Evolutionary conservation across 2,329 filamentous ascomycete species (phyloP).

Genomic region (Thermomyces lanuginosus): DNA sequence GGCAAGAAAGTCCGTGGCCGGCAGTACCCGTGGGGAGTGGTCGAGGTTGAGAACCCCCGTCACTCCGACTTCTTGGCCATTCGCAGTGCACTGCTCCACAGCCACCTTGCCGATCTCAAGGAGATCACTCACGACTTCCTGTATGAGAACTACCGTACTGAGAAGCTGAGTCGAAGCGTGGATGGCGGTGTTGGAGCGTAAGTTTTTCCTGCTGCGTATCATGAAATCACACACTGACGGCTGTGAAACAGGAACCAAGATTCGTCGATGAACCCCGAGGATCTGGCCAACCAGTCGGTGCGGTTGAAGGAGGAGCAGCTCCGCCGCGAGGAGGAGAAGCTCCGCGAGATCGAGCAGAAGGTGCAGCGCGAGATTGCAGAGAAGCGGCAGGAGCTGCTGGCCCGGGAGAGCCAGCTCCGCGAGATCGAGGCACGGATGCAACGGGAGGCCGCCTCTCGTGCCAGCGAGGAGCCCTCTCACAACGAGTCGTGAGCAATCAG

Average conservation of each 20-base stretch:
- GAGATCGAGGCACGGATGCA: slow-evolving; percentile 98
- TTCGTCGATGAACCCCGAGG: slow-evolving; percentile 93
- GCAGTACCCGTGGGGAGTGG: slow-evolving; percentile 97
- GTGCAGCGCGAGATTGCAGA: slow-evolving; percentile 99
- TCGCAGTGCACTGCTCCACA: slow-evolving; percentile 88
- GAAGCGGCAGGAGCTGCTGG: slow-evolving; percentile 95
- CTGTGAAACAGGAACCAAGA: slow-evolving; percentile 38
- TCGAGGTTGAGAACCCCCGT: slow-evolving; percentile 97
- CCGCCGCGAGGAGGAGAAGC: slow-evolving; percentile 97
- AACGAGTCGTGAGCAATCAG: too few species aligned
- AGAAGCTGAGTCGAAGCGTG: slow-evolving; percentile 99
- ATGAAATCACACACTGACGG: slow-evolving; percentile 11
- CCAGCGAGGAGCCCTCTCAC: slow-evolving; percentile 13
- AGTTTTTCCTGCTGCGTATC: slow-evolving; percentile 27
- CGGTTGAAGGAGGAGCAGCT: slow-evolving; percentile 99
- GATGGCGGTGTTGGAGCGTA: slow-evolving; percentile 68
- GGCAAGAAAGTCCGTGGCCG: slow-evolving; percentile 82
- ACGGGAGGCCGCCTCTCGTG: slow-evolving; percentile 49
- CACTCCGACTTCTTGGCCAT: slow-evolving; percentile 98
- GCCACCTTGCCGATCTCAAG: slow-evolving; percentile 94
- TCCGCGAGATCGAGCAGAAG: slow-evolving; percentile 98
- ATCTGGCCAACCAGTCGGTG: slow-evolving; percentile 89
- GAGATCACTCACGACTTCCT: slow-evolving; percentile 99
- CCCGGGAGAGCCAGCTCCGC: slow-evolving; percentile 93
- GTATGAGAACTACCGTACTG: slow-evolving; percentile 99